phyloP scores from a whole-genome alignment of 371 early-diverging fungal species.

The Rhizopus arrhizus region DNA sequence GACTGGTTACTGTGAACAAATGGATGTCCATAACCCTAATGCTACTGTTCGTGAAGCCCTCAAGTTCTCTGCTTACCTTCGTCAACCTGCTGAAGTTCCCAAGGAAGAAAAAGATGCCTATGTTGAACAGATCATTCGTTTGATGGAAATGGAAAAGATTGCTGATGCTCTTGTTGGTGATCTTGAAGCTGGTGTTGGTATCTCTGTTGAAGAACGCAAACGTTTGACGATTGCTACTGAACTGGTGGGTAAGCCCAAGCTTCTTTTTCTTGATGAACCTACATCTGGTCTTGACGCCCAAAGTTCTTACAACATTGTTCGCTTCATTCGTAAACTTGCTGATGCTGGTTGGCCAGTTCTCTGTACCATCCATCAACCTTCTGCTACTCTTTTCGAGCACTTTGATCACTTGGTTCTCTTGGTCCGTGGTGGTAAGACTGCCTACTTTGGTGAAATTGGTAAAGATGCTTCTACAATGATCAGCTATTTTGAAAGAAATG shows the following conservation, averaged over 20 bases:
- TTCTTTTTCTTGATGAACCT: constrained; percentile 87
- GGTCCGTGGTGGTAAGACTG: constrained; percentile 78
- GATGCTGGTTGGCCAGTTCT: constrained; percentile 67
- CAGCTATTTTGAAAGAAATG: constrained; percentile 65
- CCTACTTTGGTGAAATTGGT: constrained; percentile 81
- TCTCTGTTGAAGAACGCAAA: constrained; percentile 69
- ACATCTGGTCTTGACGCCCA: constrained; percentile 79
- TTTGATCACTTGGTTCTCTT: constrained; percentile 81
- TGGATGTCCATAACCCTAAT: constrained; percentile 75
- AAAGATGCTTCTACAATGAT: constrained; percentile 55
- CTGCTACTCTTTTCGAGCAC: constrained; percentile 75
- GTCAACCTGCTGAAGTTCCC: constrained; percentile 62
- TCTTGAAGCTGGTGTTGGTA: constrained; percentile 58
- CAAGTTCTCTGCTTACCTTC: constrained; percentile 72
- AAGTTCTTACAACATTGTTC: constrained; percentile 72
- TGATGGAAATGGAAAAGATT: constrained; percentile 67
- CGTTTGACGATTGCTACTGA: constrained; percentile 71
- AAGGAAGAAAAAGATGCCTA: constrained; percentile 64
- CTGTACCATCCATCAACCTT: constrained; percentile 89
- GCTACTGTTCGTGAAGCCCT: constrained; percentile 71
- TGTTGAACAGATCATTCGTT: constrained; percentile 69
- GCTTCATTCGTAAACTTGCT: constrained; percentile 72
- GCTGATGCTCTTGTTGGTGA: constrained; percentile 64
- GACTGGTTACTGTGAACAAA: constrained; percentile 85
- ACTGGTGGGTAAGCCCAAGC: constrained; percentile 74